A percentile compares a stretch with the other conserved stretches of the same genome.
Conservation (phyloP, 805 yeast genomes). For the Groenewaldozyma tartarivorans region DNA sequence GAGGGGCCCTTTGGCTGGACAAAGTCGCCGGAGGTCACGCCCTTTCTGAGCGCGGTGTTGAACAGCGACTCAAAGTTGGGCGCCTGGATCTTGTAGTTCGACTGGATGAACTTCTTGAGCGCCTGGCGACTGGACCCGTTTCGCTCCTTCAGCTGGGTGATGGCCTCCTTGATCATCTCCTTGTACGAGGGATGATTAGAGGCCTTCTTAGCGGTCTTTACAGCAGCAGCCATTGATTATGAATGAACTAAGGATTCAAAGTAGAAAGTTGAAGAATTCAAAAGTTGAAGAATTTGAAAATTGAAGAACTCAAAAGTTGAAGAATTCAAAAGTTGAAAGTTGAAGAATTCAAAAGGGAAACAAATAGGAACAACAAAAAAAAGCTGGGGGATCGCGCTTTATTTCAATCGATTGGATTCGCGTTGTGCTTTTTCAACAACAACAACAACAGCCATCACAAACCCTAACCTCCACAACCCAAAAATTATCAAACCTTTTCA, state of each 20-base stretch:
- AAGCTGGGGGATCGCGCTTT: no score
- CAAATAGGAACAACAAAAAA: neutral
- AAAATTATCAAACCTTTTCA: no score
- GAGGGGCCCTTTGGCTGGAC: conserved; percentile 85
- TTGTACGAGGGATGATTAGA: conserved; percentile 29
- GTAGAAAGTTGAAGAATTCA: neutral
- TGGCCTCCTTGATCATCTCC: conserved; percentile 58
- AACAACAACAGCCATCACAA: neutral
- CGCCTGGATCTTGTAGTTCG: conserved; percentile 50
- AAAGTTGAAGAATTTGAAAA: neutral
- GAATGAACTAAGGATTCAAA: neutral
- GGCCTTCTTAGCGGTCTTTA: conserved; percentile 19
- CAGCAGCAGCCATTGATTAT: conserved; percentile 2
- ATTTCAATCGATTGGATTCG: no score
- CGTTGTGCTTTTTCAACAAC: no score
- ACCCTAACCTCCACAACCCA: neutral
- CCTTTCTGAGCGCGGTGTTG: conserved; percentile 68
- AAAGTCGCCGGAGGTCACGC: conserved; percentile 68
- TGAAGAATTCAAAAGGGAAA: neutral
- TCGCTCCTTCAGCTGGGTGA: conserved; percentile 64
- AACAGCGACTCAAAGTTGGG: conserved; percentile 64
- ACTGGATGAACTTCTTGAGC: conserved; percentile 69
- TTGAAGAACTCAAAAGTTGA: neutral
- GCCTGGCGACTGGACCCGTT: conserved; percentile 78
- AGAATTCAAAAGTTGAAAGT: neutral